These are phyloP conservation scores for Trametes versicolor DNA, from an alignment of 1,284 basidiomycete genomes.

Conservation along the genomic window DNA sequence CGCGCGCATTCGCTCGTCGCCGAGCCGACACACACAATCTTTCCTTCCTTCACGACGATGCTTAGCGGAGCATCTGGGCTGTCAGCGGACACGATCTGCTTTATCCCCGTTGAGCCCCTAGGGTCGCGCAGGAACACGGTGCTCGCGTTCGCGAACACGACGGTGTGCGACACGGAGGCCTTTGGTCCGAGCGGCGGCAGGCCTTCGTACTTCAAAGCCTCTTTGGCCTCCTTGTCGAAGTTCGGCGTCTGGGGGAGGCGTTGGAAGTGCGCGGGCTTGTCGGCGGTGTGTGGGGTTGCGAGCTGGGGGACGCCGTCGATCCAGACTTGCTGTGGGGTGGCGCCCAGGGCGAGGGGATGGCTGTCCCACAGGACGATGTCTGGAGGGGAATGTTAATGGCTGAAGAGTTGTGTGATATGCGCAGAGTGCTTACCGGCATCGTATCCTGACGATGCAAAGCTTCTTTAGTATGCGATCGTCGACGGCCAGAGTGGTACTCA, in stretches of 20 bases:
- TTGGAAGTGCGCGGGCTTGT: slow-evolving; percentile 61
- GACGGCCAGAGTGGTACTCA: slow-evolving; percentile 45
- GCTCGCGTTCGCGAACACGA: slow-evolving; percentile 68
- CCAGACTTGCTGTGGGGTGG: slow-evolving; percentile 77
- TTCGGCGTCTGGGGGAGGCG: slow-evolving; percentile 63
- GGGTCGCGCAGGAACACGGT: slow-evolving; percentile 50
- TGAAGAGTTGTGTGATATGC: no score
- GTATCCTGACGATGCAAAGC: slow-evolving; percentile 46
- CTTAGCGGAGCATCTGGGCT: slow-evolving; percentile 28
- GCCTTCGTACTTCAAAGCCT: slow-evolving; percentile 69
- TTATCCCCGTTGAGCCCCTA: slow-evolving; percentile 32
- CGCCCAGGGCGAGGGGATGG: slow-evolving; percentile 80
- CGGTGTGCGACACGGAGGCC: slow-evolving; percentile 47
- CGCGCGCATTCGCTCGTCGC: slow-evolving; percentile 23
- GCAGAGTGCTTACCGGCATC: slow-evolving; percentile 51
- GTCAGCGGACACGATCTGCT: slow-evolving; percentile 28
- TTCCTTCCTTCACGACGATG: slow-evolving; percentile 49
- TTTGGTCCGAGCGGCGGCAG: slow-evolving; percentile 66
- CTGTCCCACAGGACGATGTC: slow-evolving; percentile 78
- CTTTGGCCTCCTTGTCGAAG: slow-evolving; percentile 63
- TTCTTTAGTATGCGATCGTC: not conserved
- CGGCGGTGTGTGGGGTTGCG: slow-evolving; percentile 49
- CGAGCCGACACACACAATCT: slow-evolving; percentile 34
- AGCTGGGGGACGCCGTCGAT: slow-evolving; percentile 78
- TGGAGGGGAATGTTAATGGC: slow-evolving; percentile 7